Evolutionary conservation across 2,329 filamentous ascomycete species (phyloP).

Genomic region (Scedosporium minutisporum): DNA sequence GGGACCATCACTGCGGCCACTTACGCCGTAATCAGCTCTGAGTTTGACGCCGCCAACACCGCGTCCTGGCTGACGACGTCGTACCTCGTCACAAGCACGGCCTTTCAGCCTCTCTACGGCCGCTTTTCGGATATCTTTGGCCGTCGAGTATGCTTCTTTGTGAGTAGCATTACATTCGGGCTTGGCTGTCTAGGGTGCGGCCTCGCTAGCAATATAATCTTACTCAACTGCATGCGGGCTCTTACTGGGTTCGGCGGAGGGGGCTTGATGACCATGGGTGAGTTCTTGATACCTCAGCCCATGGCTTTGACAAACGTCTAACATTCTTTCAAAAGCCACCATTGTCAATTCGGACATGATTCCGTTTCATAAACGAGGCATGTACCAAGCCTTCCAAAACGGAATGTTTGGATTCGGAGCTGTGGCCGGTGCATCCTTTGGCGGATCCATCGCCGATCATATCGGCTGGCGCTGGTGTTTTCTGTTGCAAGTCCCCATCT

Average conservation of each 20-base stretch:
- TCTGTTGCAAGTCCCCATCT: slow-evolving; percentile 51
- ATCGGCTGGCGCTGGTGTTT: slow-evolving; percentile 64
- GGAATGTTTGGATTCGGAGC: slow-evolving; percentile 52
- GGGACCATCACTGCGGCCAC: slow-evolving; percentile 65
- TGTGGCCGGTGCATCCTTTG: slow-evolving; percentile 42
- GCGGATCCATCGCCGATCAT: slow-evolving; percentile 52
- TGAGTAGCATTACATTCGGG: slow-evolving; percentile 52
- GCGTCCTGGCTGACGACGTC: slow-evolving; percentile 68
- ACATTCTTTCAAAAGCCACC: slow-evolving; percentile 14
- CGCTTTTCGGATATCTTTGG: slow-evolving; percentile 63
- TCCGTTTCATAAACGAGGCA: slow-evolving; percentile 42
- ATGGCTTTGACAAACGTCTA: background rate
- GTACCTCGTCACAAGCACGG: slow-evolving; percentile 61
- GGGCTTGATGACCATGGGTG: slow-evolving; percentile 61
- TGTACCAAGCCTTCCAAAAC: slow-evolving; percentile 54
- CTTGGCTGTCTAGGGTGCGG: slow-evolving; percentile 57
- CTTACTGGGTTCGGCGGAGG: slow-evolving; percentile 61
- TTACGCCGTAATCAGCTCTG: slow-evolving; percentile 65
- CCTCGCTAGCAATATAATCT: slow-evolving; percentile 45
- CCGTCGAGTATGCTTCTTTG: slow-evolving; percentile 52
- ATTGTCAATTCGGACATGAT: slow-evolving; percentile 58
- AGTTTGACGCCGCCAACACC: slow-evolving; percentile 61
- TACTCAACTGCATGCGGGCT: slow-evolving; percentile 55
- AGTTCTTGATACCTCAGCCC: slow-evolving; percentile 9
- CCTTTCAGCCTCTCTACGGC: slow-evolving; percentile 63